Base-by-base conservation (phyloP, 495 filamentous ascomycete species). In the Cryomyces minteri region DNA sequence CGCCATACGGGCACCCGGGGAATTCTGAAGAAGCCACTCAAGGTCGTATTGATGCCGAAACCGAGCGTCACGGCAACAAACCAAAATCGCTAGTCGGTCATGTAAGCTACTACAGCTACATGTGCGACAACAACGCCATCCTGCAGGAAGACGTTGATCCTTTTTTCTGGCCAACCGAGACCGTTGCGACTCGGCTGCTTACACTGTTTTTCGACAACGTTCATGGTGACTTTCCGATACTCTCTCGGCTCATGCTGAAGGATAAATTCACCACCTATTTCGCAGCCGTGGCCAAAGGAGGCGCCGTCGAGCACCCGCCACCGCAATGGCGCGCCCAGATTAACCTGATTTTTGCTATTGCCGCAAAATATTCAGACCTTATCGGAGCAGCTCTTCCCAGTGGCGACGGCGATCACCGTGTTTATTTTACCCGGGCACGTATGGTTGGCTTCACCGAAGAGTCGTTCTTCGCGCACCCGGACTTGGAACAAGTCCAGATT, bases 281-380 rank as follows among this genome's bases (percentile, higher is more conserved):
- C 42, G 31, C 63, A 63, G 43, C 63, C 59, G 40, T 65, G 33
- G 52, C 63, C 40, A 57, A 65, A 37, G 60, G 65, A 34, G 64
- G 59, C 11, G 39, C 45, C 5, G 18, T 14, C 10, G 42, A 39
- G 18, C 31, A 48, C 8, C 46, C 50, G 5, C 37, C 39, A 25
- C 18, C 18, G 25, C 63, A 67, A 40, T 76, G 69, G 69, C 61
- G 77, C 32, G 67, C 75, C 3, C 75, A 71, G 32, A 58, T 79
- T 8, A 80, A 82, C 54, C 53, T 79, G 11, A 67, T 80, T 8
- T 76, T 81, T 56, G 78, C 76, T 4, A 71, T 79, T 53, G 68
- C 65, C 5, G 62, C 74, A 3, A 65, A 65, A 45, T 72, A 73
- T 53, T 61, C 60, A 4, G 61, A 72, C 32, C 56, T 76, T 14